phyloP scores from a whole-genome alignment of 257 asterid genomes.

The Ligustrum vulgare region DNA sequence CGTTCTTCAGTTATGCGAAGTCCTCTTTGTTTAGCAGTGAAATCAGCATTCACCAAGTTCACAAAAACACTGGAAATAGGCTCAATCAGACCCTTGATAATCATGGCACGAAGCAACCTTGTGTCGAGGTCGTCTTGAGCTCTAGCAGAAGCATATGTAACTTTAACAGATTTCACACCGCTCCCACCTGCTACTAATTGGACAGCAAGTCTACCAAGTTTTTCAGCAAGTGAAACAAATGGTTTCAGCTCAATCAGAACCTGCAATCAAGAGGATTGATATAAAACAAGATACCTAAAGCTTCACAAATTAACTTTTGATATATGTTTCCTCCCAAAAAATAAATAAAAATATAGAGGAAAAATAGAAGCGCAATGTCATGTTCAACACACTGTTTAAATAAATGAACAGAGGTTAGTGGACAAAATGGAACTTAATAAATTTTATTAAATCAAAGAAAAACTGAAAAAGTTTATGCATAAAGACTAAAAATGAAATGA shows the following conservation, averaged over 20 bases:
- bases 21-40: slow-evolving; percentile 73
- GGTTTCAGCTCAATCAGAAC: slow-evolving; percentile 65
- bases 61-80: slow-evolving; percentile 57
- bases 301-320: not conserved
- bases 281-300: not conserved
- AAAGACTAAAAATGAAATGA: not conserved
- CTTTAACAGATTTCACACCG: slow-evolving; percentile 59
- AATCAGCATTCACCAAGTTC: slow-evolving; percentile 70
- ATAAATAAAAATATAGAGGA: not conserved
- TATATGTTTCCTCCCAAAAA: not conserved
- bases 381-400: not conserved
- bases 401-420: not conserved
- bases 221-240: slow-evolving; percentile 56
- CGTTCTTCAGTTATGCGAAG: slow-evolving; percentile 66
- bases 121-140: slow-evolving; percentile 76
- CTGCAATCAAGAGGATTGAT: slow-evolving; percentile 28
- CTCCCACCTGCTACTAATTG: slow-evolving; percentile 72
- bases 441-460: not conserved
- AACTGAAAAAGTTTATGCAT: not conserved
- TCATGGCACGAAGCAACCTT: slow-evolving; percentile 68
- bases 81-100: slow-evolving; percentile 66
- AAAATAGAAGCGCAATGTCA: not conserved
- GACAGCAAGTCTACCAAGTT: slow-evolving; percentile 70
- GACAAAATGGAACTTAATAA: not conserved
- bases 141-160: slow-evolving; percentile 59